Percentiles rank a stretch among this genome's conserved stretches.
phyloP scores from a whole-genome alignment of 345 rosid genomes.

The Turnera subulata region DNA sequence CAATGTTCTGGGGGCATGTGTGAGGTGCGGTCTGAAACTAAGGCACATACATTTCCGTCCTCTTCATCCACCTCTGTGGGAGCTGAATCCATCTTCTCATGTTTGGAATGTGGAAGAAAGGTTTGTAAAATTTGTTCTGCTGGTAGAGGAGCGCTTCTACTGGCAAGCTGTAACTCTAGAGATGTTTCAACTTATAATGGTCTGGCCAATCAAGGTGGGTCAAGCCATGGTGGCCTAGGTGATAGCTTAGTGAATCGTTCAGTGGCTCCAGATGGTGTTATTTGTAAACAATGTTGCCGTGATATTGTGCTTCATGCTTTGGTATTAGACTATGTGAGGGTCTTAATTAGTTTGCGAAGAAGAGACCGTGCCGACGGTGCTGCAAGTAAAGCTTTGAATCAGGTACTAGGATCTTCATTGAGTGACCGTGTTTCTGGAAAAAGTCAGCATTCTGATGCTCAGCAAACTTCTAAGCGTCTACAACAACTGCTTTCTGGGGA shows the following conservation, averaged over 20 bases:
- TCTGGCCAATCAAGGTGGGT: constrained; percentile 49
- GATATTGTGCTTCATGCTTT: constrained; percentile 69
- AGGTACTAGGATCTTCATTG: constrained; percentile 50
- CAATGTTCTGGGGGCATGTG: constrained; percentile 66
- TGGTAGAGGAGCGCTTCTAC: constrained; percentile 85
- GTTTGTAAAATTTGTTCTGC: constrained; percentile 87
- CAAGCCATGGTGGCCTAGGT: constrained; percentile 50
- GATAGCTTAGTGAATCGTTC: constrained; percentile 51
- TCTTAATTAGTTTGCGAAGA: constrained; percentile 76
- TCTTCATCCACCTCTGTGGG: constrained; percentile 35
- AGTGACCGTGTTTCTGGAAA: constrained; percentile 35
- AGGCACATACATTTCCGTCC: constrained; percentile 29
- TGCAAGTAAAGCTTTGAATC: constrained; percentile 55
- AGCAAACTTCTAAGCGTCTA: constrained; percentile 26
- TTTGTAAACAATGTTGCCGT: constrained; percentile 77
- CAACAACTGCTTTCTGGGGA: constrained; percentile 54
- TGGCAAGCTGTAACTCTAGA: constrained; percentile 45
- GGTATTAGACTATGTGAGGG: constrained; percentile 76
- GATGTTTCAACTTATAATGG: constrained; percentile 37
- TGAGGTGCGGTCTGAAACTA: constrained; percentile 61
- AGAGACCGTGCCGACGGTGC: constrained; percentile 64
- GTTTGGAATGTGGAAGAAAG: constrained; percentile 65
- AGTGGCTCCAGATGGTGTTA: constrained; percentile 45
- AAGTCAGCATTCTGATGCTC: constrained; percentile 34
- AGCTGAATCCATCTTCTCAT: constrained; percentile 44